Base-by-base conservation (phyloP, 768 basidiomycete species). In the Leccinum imitatum region DNA sequence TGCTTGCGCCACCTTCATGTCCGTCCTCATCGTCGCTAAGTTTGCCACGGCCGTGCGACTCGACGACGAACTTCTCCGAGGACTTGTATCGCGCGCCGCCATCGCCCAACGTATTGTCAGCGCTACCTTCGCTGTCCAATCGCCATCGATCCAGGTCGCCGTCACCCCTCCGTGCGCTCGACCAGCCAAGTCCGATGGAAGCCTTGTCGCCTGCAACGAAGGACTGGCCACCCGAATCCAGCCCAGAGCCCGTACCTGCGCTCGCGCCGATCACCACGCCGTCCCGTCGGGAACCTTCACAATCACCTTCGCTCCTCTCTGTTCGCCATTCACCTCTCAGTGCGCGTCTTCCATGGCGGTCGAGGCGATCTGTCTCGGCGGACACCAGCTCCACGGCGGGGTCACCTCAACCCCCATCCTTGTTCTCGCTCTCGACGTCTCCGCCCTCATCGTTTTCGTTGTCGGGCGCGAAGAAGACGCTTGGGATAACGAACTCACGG, bases 1-100 rank as follows among this genome's bases (percentile, higher is more conserved):
- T 68, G 39, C 63, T 73, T 21, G 61, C 57, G 1, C 71, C 73
- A 1, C 71, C 72, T 6, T 44, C 56, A 1, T 59, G 50, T 50
- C 55, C 64, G 0, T 73, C 73, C 1, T 67, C 71, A 0, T 74
- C 71, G 3, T 71, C 66, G 3, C 63, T 75, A 3, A 70, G 68
- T 46, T 51, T 73, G 1, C 69, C 64, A 8, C 64, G 44, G 37
- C 44, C 60, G 3, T 52, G 54, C 9, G 71, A 59, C 30, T 69
- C 60, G n/a, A 57, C 15, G 11, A n/a, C 48, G 2, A 59, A 64
- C 31, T 35, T 52, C 6, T 10, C 17, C 1, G 67, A 65, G 14
- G 59, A 57, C 30, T 19, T 10, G 44, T n/a, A 46, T 35, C 6
- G 58, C 63, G 0, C 65, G 64, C 27, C 54, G 4, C 59, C 73